Conservation (phyloP, 2,329 filamentous ascomycete species). For the Ophiocordyceps unilateralis region DNA sequence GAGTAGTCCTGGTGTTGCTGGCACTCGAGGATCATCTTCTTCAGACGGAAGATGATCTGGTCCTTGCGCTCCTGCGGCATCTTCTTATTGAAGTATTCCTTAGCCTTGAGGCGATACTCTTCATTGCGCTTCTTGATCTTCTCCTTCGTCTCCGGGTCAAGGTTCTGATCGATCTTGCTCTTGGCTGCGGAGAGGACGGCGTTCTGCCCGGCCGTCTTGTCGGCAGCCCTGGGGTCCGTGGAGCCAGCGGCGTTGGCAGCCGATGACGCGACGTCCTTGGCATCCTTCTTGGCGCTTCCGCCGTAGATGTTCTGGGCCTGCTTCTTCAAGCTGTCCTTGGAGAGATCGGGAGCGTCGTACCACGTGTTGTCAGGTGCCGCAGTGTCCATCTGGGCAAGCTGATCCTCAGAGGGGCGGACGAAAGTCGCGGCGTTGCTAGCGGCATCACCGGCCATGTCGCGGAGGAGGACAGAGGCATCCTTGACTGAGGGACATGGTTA, state of each 20-base stretch:
- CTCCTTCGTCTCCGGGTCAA: constrained; percentile 47
- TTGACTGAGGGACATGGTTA: constrained; percentile 32
- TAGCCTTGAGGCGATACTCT: constrained; percentile 31
- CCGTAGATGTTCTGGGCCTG: constrained; percentile 48
- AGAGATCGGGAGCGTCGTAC: constrained; percentile 72
- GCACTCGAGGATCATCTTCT: constrained; percentile 94
- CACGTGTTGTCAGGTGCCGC: constrained; percentile 83
- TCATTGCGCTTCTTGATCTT: constrained; percentile 25
- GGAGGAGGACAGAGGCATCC: constrained; percentile 64
- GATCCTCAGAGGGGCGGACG: constrained; percentile 63
- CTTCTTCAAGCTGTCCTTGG: constrained; percentile 49
- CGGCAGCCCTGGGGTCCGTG: constrained; percentile 31
- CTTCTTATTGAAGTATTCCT: constrained; percentile 69
- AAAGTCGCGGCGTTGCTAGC: constrained; percentile 60
- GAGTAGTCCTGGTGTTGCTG: constrained; percentile 92
- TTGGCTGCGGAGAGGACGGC: constrained; percentile 27
- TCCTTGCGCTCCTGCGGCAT: constrained; percentile 86
- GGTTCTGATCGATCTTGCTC: constrained; percentile 41
- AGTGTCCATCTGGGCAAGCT: constrained; percentile 60
- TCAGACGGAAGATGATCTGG: constrained; percentile 79
- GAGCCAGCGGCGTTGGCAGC: constrained; percentile 14
- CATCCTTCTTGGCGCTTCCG: constrained; percentile 37
- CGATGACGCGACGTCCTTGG: constrained; percentile 39
- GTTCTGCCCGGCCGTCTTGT: constrained; percentile 18
- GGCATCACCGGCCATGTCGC: constrained; percentile 84